Base-by-base conservation (phyloP, 257 asterid species). In the Penstemon barbatus region DNA sequence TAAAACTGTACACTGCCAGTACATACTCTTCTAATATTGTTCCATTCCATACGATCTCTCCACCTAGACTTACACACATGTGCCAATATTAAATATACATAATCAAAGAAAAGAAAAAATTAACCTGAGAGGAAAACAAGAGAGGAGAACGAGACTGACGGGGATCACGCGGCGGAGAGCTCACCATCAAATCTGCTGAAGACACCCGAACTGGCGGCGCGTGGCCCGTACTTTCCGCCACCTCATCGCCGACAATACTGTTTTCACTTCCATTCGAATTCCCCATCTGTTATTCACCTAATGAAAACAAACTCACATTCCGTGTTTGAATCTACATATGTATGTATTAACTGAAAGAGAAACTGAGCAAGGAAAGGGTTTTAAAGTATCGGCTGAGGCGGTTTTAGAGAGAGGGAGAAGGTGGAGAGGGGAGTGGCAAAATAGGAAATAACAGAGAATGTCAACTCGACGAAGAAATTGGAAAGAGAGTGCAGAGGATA, bases 251-350 rank as follows among this genome's bases (percentile, higher is more conserved):
- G 2, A 53, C 79, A 50, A 51, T 37, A 40, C 77, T 74, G 19
- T 77, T 89, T 63, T 79, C 95, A 78, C 78, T 85, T 9, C 80
- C 95, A 57, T 72, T 84, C 12, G 87, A 87, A 83, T 91, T 91
- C 5, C 98, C 98, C 98, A 91, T 91, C 12, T 38, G 38, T 37
- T 1, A 3, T 43, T 36, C 33, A 51, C 57, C 57, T 57, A 40
- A 57, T 19, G 36, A 57, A 18, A 25, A 8, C 4, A 19, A 36
- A 15, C 7, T 19, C 61, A 3, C 44, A 7, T 8, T 5, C 2
- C 46, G 15, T 49, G 15, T 12, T 4, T 49, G 54, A 10, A 49
- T 49, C 18, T 49, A 49, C 33, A 25, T 25, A 25, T 25, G 33
- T 25, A 25, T 25, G 33, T 25, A 25, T 25, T 25, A 25, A 25